These are phyloP conservation scores for Lipomyces kockii DNA, from an alignment of 805 yeast genomes.

Conservation along the genomic window DNA sequence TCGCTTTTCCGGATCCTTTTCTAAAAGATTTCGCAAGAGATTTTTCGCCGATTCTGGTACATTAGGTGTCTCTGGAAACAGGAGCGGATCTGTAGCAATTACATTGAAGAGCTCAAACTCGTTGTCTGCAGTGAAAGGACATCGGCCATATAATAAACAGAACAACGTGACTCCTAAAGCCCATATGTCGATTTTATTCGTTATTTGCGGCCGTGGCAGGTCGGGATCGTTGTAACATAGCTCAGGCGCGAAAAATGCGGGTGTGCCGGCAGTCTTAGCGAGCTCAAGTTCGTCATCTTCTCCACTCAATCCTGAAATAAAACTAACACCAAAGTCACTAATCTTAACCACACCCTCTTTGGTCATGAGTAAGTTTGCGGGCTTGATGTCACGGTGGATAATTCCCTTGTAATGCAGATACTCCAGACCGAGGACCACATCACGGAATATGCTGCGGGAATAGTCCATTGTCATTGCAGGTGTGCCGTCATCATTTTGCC, in stretches of 20 bases:
- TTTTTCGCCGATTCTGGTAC: slow-evolving; percentile 50
- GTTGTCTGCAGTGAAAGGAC: slow-evolving; percentile 87
- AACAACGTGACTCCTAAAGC: slow-evolving; percentile 91
- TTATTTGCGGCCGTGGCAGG: slow-evolving; percentile 57
- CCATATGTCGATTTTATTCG: slow-evolving; percentile 94
- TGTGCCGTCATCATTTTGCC: slow-evolving; percentile 60
- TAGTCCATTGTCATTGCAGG: slow-evolving; percentile 72
- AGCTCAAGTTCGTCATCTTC: slow-evolving; percentile 66
- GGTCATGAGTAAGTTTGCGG: slow-evolving; percentile 82
- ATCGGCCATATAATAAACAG: slow-evolving; percentile 82
- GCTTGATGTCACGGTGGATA: slow-evolving; percentile 93
- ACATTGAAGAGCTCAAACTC: slow-evolving; percentile 85
- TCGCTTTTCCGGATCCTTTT: slow-evolving; percentile 71
- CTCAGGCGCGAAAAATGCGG: slow-evolving; percentile 96
- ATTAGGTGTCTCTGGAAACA: slow-evolving; percentile 55
- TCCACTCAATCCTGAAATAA: slow-evolving; percentile 54
- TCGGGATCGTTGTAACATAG: slow-evolving; percentile 64
- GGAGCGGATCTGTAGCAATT: slow-evolving; percentile 65
- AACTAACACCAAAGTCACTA: slow-evolving; percentile 95
- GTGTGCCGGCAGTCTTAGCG: slow-evolving; percentile 97
- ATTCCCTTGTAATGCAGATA: slow-evolving; percentile 89
- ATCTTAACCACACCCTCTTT: slow-evolving; percentile 79
- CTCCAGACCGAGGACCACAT: slow-evolving; percentile 85
- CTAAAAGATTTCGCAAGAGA: slow-evolving; percentile 62
- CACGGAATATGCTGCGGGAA: slow-evolving; percentile 75